These are phyloP conservation scores for Tuber umbilicatum DNA, from an alignment of 495 filamentous ascomycete species.

Conservation along the genomic window DNA sequence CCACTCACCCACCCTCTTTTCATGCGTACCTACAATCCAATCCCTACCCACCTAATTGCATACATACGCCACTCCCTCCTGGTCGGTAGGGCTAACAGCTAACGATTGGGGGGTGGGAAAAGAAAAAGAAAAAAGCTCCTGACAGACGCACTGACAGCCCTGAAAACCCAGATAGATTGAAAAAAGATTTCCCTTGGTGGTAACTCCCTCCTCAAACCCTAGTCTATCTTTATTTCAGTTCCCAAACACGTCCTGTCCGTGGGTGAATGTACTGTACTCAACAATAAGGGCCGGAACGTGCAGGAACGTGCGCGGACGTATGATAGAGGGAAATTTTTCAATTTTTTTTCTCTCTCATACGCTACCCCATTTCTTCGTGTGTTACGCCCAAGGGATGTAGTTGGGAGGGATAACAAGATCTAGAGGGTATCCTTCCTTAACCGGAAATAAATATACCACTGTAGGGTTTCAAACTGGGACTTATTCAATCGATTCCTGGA, in stretches of 20 bases:
- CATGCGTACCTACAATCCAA: neutral
- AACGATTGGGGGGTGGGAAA: neutral
- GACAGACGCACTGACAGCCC: neutral
- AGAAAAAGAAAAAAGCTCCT: neutral
- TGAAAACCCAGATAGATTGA: neutral
- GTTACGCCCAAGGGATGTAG: neutral
- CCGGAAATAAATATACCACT: neutral
- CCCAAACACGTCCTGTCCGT: conserved; percentile 1
- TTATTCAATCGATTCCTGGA: neutral
- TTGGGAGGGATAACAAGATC: too few species aligned
- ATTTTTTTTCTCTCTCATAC: neutral
- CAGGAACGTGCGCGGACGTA: neutral
- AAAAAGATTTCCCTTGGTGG: neutral
- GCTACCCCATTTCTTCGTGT: neutral
- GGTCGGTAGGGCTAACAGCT: neutral
- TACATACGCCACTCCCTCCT: neutral
- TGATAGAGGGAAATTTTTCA: neutral
- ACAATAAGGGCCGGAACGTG: neutral
- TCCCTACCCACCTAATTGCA: neutral
- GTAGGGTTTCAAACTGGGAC: too few species aligned
- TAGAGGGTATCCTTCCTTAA: neutral
- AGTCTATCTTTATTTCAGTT: neutral
- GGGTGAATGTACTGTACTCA: neutral
- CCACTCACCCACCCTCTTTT: neutral
- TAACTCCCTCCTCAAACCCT: neutral